phyloP scores from a whole-genome alignment of 352 stramenopile species.

The Phytophthora idaei region DNA sequence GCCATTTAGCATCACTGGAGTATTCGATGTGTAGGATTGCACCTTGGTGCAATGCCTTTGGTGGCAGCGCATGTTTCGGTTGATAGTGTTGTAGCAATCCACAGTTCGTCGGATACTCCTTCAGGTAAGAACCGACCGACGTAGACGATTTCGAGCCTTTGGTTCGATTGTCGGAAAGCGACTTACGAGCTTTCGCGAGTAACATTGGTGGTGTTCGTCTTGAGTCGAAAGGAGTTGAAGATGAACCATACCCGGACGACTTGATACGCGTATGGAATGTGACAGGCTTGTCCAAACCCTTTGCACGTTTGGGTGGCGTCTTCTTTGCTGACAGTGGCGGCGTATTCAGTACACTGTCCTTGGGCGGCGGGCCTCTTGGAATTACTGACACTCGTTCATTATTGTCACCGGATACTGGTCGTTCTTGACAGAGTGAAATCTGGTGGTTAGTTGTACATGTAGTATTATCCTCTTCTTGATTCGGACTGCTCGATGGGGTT shows the following conservation, averaged over 20 bases:
- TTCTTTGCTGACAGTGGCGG: constrained; percentile 42
- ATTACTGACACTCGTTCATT: constrained; percentile 54
- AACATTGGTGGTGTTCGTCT: constrained; percentile 36
- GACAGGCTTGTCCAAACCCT: constrained; percentile 68
- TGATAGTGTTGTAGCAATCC: constrained; percentile 65
- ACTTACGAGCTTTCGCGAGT: constrained; percentile 9
- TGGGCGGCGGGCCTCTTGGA: constrained; percentile 44
- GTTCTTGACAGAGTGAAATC: neutral
- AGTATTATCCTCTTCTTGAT: constrained; percentile 21
- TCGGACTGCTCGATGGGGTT: constrained; percentile 2
- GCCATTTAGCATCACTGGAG: constrained; percentile 74
- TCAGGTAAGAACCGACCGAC: constrained; percentile 49
- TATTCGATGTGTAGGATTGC: constrained; percentile 80
- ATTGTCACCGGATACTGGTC: constrained; percentile 4
- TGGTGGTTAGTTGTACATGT: neutral
- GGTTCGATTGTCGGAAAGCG: constrained; percentile 2
- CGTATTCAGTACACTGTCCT: constrained; percentile 64
- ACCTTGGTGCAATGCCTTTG: constrained; percentile 63
- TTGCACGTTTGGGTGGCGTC: constrained; percentile 34
- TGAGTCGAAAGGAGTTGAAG: constrained; percentile 21
- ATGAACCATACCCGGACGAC: constrained; percentile 82
- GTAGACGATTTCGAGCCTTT: constrained; percentile 26
- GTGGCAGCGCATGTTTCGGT: constrained; percentile 54
- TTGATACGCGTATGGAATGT: constrained; percentile 82
- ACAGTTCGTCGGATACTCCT: constrained; percentile 77